Evolutionary conservation across 2,329 filamentous ascomycete genomes (phyloP).

Genomic region (Neofusicoccum umdonicola): DNA sequence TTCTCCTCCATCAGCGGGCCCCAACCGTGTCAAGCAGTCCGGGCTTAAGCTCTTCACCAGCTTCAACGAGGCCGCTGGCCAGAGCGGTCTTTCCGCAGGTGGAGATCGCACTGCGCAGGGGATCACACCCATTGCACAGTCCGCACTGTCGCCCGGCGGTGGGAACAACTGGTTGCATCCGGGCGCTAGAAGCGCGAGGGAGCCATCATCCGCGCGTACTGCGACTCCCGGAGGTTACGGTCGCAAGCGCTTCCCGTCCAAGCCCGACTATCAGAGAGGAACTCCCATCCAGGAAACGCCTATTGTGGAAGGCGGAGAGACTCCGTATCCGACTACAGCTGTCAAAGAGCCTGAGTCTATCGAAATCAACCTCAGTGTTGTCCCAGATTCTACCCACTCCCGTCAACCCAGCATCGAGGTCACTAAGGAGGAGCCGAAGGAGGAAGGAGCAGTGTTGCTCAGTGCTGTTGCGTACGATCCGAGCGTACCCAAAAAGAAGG

Average conservation of each 20-base stretch:
- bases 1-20: slow-evolving; percentile 59
- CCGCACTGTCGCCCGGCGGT: slow-evolving; percentile 65
- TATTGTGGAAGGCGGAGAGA: neutral
- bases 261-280: slow-evolving; percentile 31
- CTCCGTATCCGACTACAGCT: slow-evolving; percentile 18
- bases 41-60: slow-evolving; percentile 89
- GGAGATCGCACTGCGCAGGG: slow-evolving; percentile 69
- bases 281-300: slow-evolving; percentile 21
- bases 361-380: neutral
- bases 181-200: slow-evolving; percentile 35
- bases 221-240: slow-evolving; percentile 63
- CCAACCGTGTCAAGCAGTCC: slow-evolving; percentile 67
- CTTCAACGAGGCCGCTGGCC: slow-evolving; percentile 61
- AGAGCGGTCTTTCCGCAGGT: slow-evolving; percentile 61
- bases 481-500: slow-evolving; percentile 25
- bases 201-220: slow-evolving; percentile 49
- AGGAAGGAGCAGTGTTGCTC: slow-evolving; percentile 44
- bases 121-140: slow-evolving; percentile 79
- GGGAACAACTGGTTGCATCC: slow-evolving; percentile 37
- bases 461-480: slow-evolving; percentile 36
- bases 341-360: slow-evolving; percentile 17
- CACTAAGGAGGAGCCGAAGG: slow-evolving; percentile 37
- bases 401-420: slow-evolving; percentile 6
- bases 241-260: slow-evolving; percentile 61
- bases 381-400: neutral